phyloP scores from a whole-genome alignment of 257 asterid species.

The Plantago major region DNA sequence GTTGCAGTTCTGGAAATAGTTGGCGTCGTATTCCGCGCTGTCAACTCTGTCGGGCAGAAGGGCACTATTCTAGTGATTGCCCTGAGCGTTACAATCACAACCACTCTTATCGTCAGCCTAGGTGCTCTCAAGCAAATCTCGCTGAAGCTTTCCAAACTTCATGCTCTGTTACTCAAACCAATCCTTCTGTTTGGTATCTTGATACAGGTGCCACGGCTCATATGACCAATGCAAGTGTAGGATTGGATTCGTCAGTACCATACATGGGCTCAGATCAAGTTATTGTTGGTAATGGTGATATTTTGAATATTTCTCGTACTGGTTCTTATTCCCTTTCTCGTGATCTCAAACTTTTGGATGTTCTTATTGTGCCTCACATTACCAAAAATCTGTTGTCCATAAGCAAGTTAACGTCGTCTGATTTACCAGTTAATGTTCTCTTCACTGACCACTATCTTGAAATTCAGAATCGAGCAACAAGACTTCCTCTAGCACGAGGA shows the following conservation, averaged over 20 bases:
- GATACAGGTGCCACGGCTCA: background rate
- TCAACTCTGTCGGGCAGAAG: background rate
- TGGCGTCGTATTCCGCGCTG: background rate
- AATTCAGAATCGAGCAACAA: background rate
- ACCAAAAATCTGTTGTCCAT: constrained; percentile 3
- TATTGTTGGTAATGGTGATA: background rate
- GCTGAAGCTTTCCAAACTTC: background rate
- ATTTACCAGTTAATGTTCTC: background rate
- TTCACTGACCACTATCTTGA: background rate
- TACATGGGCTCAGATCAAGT: background rate
- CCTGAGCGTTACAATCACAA: background rate
- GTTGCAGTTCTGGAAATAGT: background rate
- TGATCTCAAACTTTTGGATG: background rate
- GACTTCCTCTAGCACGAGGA: background rate
- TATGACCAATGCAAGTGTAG: background rate
- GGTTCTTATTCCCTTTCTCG: background rate
- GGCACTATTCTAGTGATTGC: background rate
- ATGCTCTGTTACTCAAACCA: background rate
- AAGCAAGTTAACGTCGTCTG: background rate
- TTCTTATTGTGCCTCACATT: background rate
- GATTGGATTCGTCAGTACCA: background rate
- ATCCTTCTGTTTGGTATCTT: background rate
- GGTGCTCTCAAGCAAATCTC: background rate
- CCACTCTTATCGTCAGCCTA: background rate
- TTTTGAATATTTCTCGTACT: background rate